Base-by-base conservation (phyloP, 192 early-diverging fungal genomes). In the Entomortierella parvispora region DNA sequence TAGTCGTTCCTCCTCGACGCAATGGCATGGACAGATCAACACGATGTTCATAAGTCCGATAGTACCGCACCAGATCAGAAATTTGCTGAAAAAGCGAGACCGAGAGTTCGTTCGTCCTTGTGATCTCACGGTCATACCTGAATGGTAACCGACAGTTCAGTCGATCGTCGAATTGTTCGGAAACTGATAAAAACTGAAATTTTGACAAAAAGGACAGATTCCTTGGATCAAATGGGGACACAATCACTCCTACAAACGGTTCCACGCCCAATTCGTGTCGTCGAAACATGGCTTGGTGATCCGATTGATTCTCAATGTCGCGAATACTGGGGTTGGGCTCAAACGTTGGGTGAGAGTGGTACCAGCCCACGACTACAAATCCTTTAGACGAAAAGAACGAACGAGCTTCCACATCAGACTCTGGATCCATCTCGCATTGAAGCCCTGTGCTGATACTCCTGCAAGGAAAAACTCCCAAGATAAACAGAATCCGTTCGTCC, bases 261-360 rank as follows among this genome's bases (percentile, higher is more conserved):
- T 96, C 94, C 9, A 86, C 68, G 18, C 88, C 87, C 43, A 84
- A 82, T 47, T 84, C 79, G 11, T 85, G 81, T 62, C 88, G 83
- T 64, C 92, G 94, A 32, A 96, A 86, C 65, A 82, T 71, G 69
- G 83, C 29, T 86, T 98, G 96, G 83, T 98, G 94, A 2, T 87
- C 84, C 50, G 84, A 86, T 82, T 98, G 95, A 62, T 91, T 97
- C 78, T 94, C 92, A 65, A 96, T 92, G 72, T 98, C 96, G 69
- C 94, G 86, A 15, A 95, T 88, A 48, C 91, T 93, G 37, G 96
- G 96, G 42, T 88, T 89, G 5, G 95, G 91, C 43, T 94, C 93
- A 66, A 98, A 98, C 0, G 93, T 93, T 33, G 96, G 96, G 78
- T 98, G 96, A 37, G 95, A 96, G 75, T 98, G 96, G 83, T 96